These are phyloP conservation scores for Chaetomium tenue DNA, from an alignment of 495 filamentous ascomycete species.

Conservation along the genomic window DNA sequence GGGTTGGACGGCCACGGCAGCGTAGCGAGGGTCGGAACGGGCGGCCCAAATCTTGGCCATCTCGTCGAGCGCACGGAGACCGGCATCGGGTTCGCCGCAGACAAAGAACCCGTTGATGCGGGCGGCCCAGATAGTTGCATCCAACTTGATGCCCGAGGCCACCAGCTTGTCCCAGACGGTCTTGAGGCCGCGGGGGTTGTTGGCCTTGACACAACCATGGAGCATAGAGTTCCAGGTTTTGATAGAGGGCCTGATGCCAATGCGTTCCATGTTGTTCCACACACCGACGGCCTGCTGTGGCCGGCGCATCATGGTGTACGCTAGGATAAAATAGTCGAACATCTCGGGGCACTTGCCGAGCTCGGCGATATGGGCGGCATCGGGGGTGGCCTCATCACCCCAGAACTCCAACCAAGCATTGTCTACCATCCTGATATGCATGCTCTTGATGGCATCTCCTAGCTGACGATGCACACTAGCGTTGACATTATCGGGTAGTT, in stretches of 20 bases:
- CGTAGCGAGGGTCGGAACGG: conserved; percentile 32
- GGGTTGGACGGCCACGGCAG: conserved; percentile 51
- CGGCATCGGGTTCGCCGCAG: conserved; percentile 45
- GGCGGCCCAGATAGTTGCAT: conserved; percentile 59
- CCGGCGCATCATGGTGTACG: conserved; percentile 50
- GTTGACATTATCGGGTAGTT: not conserved
- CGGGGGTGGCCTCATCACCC: conserved; percentile 28
- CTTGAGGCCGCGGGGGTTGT: conserved; percentile 52
- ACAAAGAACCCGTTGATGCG: conserved; percentile 60
- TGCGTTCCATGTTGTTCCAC: conserved; percentile 57
- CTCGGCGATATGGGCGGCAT: conserved; percentile 19
- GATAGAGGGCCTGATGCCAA: conserved; percentile 51
- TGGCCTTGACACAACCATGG: conserved; percentile 50
- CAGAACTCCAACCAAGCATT: conserved; percentile 37
- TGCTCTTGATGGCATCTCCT: conserved; percentile 23
- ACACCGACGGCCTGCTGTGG: conserved; percentile 53
- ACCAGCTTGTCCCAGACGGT: conserved; percentile 59
- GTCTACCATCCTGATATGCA: conserved; percentile 26
- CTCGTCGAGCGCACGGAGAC: conserved; percentile 57
- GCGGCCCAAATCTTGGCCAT: conserved; percentile 56
- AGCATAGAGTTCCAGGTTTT: conserved; percentile 65
- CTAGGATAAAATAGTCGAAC: conserved; percentile 56
- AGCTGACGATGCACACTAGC: conserved; percentile 20
- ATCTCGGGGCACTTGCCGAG: conserved; percentile 36
- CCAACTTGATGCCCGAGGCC: conserved; percentile 52